Percentiles rank a stretch among this genome's conserved stretches.
These are phyloP conservation scores for Saccharomycopsis phalli DNA, from an alignment of 1,139 yeast genomes.

Conservation along the genomic window DNA sequence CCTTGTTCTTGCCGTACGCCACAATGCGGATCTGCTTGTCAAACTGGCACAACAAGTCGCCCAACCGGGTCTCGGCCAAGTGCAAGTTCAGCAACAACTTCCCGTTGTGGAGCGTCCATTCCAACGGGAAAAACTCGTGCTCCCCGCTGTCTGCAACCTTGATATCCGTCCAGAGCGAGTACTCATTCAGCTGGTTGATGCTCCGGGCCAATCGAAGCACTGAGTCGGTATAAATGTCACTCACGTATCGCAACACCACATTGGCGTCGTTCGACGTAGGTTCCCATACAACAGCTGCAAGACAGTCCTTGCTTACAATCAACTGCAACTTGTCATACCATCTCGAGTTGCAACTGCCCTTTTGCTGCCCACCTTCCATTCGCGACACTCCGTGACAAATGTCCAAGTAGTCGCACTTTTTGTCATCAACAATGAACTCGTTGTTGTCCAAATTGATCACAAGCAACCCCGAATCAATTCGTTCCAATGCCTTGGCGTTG, in stretches of 20 bases:
- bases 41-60: constrained; percentile 68
- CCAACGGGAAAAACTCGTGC: constrained; percentile 32
- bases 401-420: constrained; percentile 29
- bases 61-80: constrained; percentile 64
- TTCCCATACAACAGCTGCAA: constrained; percentile 71
- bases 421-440: constrained; percentile 43
- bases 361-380: constrained; percentile 52
- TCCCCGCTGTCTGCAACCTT: constrained; percentile 21
- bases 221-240: constrained; percentile 70
- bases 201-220: constrained; percentile 62
- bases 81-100: constrained; percentile 41
- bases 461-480: constrained; percentile 57
- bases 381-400: constrained; percentile 60
- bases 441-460: constrained; percentile 57
- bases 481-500: constrained; percentile 36
- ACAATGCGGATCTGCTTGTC: constrained; percentile 41
- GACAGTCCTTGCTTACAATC: constrained; percentile 58
- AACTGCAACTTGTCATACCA: constrained; percentile 75
- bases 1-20: constrained; percentile 36
- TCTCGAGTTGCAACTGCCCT: constrained; percentile 68
- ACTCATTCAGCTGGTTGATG: constrained; percentile 47
- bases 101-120: constrained; percentile 40
- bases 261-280: constrained; percentile 76
- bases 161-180: constrained; percentile 49
- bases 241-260: constrained; percentile 59